phyloP scores from a whole-genome alignment of 257 asterid species.

The Mitragyna speciosa region DNA sequence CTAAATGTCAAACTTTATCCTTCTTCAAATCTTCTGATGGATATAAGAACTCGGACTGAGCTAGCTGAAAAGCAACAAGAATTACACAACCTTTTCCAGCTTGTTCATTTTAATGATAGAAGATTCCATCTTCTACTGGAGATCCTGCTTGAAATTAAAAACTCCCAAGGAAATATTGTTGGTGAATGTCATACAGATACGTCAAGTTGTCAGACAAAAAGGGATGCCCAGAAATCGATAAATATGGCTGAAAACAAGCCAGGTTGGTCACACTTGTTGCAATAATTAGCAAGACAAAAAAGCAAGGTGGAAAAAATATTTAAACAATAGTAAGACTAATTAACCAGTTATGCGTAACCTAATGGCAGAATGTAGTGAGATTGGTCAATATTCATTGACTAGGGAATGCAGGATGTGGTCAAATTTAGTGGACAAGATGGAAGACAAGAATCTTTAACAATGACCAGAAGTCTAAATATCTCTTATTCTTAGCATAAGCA shows the following conservation, averaged over 20 bases:
- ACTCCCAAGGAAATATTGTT: background rate
- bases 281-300: background rate
- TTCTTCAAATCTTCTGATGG: constrained; percentile 6
- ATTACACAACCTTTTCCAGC: background rate
- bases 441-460: background rate
- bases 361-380: background rate
- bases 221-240: background rate
- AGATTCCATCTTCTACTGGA: background rate
- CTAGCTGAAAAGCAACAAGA: constrained; percentile 10
- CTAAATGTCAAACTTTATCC: background rate
- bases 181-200: background rate
- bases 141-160: background rate
- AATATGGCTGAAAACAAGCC: background rate
- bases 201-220: background rate
- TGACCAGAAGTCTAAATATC: background rate
- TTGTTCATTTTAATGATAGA: background rate
- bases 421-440: background rate
- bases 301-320: constrained; percentile 1
- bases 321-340: background rate
- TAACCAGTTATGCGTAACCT: background rate
- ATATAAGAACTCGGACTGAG: background rate
- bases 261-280: background rate
- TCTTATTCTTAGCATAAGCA: background rate
- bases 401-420: background rate
- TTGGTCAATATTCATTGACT: background rate